Evolutionary conservation across 2,329 filamentous ascomycete species (phyloP).

Genomic region (Venturia oleaginea): DNA sequence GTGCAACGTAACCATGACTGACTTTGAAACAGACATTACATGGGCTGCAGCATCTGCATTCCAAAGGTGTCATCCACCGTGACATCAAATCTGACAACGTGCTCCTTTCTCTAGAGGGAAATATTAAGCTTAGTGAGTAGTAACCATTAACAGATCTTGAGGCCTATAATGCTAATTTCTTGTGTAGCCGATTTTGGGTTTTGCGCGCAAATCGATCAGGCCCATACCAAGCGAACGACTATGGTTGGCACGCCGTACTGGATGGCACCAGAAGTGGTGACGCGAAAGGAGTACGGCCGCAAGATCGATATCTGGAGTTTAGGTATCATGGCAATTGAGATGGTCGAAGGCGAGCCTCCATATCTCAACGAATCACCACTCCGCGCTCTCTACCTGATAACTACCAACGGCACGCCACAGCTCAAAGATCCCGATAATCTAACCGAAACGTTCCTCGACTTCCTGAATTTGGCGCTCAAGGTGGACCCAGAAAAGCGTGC

Average conservation of each 20-base stretch:
- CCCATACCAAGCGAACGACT: constrained; percentile 92
- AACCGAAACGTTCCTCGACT: constrained; percentile 77
- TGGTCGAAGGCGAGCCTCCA: constrained; percentile 97
- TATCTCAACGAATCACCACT: constrained; percentile 93
- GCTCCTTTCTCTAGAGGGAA: constrained; percentile 81
- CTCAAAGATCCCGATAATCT: constrained; percentile 90
- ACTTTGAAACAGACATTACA: constrained; percentile 56
- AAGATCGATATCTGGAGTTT: constrained; percentile 99
- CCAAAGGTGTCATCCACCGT: constrained; percentile 94
- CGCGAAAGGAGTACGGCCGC: constrained; percentile 91
- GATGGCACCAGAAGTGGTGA: constrained; percentile 99
- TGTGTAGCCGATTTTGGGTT: constrained; percentile 86
- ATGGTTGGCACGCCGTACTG: constrained; percentile 99
- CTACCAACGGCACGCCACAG: constrained; percentile 87
- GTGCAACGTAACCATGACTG: constrained; percentile 15
- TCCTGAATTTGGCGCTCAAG: constrained; percentile 85
- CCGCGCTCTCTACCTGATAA: constrained; percentile 88
- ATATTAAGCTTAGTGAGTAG: constrained; percentile 91
- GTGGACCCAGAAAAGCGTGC: constrained; percentile 96
- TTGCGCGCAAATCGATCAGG: constrained; percentile 96
- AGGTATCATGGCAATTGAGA: constrained; percentile 99
- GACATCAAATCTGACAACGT: constrained; percentile 99
- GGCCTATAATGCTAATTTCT: constrained; percentile 25
- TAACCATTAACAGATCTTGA: constrained; percentile 16
- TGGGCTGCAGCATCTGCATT: constrained; percentile 90